Base-by-base conservation (phyloP, 305 asterid genomes). In the Nicotiana rustica region DNA sequence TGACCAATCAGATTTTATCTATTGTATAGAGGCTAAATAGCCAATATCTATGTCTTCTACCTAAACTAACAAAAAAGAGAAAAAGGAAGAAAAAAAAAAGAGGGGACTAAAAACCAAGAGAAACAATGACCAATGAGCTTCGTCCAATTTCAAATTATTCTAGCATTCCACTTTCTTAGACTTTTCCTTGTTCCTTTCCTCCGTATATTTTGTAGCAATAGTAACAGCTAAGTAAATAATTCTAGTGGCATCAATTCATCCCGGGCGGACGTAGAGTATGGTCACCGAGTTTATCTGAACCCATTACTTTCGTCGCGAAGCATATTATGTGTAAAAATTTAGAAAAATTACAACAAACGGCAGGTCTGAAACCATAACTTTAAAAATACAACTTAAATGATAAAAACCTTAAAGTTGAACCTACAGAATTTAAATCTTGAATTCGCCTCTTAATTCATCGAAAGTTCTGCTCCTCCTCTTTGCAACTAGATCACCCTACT, bases 121-220 rank as follows among this genome's bases (percentile, higher is more conserved):
- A 25, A 75, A 36, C 47, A 75, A 49, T 75, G 44, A 4, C 79
- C 79, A 73, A 47, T 47, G 35, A 47, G 79, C 61, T 73, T 73
- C 41, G 41, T 49, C 14, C 79, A 44, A 47, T 47, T 49, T 47
- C 38, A 33, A 71, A 71, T 71, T 47, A 71, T 71, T 71, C 61
- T 44, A 44, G 35, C 7, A 21, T 71, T 52, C 41, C 62, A 49
- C 79, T 25, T 44, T 19, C 10, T 71, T 71, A 13, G 8, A 47
- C 78, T 71, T 75, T 49, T 49, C 2, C 78, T 70, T 67, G 25
- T 61, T 33, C 25, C 13, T 33, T 67, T 7, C 35, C 3, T 10
- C 78, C 78, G 38, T 71, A 19, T 71, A 21, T 47, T 13, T 44
- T 71, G 78, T 71, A 44, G 36, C 18, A 41, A 41, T 10, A 18